phyloP scores from a whole-genome alignment of 495 filamentous ascomycete genomes.

The Hypoxylon perforatum region DNA sequence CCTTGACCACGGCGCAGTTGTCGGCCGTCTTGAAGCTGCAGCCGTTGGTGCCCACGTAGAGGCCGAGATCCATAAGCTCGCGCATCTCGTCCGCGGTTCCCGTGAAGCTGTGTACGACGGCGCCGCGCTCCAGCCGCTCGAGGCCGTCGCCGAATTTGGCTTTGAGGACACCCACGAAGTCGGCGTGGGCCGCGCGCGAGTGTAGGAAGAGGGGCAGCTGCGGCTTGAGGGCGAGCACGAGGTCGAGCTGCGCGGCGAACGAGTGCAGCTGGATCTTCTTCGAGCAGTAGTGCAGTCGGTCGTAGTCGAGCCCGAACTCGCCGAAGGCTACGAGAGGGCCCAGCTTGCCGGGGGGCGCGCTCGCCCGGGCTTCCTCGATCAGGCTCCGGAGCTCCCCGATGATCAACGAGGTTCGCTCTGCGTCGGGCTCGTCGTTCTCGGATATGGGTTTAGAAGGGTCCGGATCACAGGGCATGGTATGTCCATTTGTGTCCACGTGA shows the following conservation, averaged over 20 bases:
- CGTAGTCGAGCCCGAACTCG: constrained; percentile 96
- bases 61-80: constrained; percentile 75
- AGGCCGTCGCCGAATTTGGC: constrained; percentile 56
- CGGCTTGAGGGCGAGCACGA: constrained; percentile 73
- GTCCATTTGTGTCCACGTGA: constrained; percentile 54
- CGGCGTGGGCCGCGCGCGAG: constrained; percentile 82
- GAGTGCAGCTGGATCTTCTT: constrained; percentile 84
- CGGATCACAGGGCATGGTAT: constrained; percentile 57
- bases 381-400: constrained; percentile 71
- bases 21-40: constrained; percentile 93
- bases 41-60: constrained; percentile 90
- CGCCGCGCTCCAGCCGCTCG: constrained; percentile 72
- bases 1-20: constrained; percentile 82
- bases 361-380: constrained; percentile 53
- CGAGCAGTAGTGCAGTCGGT: constrained; percentile 81
- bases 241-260: constrained; percentile 80
- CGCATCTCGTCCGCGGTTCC: constrained; percentile 85
- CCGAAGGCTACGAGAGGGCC: constrained; percentile 80
- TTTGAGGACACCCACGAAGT: constrained; percentile 76
- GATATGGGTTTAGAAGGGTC: constrained; percentile 52
- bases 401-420: constrained; percentile 51
- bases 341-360: constrained; percentile 51
- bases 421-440: constrained; percentile 55
- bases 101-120: constrained; percentile 91
- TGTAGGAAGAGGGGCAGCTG: constrained; percentile 91